phyloP scores from a whole-genome alignment of 495 filamentous ascomycete species.

The Penicillium pancosmium region DNA sequence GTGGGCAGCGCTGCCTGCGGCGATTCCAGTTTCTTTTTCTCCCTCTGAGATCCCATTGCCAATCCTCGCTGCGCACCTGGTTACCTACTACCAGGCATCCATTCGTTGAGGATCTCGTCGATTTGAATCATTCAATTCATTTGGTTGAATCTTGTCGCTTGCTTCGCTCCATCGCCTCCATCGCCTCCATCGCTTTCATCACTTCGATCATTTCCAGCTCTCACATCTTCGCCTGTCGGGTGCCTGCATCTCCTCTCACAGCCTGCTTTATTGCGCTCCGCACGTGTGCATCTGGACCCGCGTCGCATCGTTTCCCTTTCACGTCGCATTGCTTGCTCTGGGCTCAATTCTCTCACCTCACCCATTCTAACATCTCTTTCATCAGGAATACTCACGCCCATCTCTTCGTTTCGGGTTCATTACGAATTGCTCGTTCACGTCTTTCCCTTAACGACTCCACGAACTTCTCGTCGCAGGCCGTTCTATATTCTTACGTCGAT shows the following conservation, averaged over 20 bases:
- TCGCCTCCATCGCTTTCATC: not conserved
- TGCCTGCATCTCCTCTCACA: not conserved
- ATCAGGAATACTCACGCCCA: conserved; percentile 25
- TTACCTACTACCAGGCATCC: not conserved
- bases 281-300: conserved; percentile 1
- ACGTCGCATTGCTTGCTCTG: conserved; percentile 2
- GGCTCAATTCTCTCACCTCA: not conserved
- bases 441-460: conserved; percentile 47
- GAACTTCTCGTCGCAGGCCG: conserved; percentile 42
- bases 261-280: not conserved
- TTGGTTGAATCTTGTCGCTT: not conserved
- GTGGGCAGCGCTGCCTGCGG: not conserved
- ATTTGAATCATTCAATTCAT: not conserved
- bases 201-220: too few relatives aligned
- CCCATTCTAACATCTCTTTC: conserved; percentile 15
- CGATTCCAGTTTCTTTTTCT: not conserved
- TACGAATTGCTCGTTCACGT: conserved; percentile 41
- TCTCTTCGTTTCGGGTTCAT: conserved; percentile 36
- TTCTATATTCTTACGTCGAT: conserved; percentile 41
- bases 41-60: not conserved
- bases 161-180: not conserved
- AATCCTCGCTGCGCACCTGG: not conserved
- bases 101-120: not conserved
- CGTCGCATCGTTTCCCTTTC: not conserved
- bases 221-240: not conserved